A percentile compares a stretch with the other conserved stretches of the same genome.
These are phyloP conservation scores for Phialophora macrospora DNA, from an alignment of 2,329 filamentous ascomycete species.

Conservation along the genomic window DNA sequence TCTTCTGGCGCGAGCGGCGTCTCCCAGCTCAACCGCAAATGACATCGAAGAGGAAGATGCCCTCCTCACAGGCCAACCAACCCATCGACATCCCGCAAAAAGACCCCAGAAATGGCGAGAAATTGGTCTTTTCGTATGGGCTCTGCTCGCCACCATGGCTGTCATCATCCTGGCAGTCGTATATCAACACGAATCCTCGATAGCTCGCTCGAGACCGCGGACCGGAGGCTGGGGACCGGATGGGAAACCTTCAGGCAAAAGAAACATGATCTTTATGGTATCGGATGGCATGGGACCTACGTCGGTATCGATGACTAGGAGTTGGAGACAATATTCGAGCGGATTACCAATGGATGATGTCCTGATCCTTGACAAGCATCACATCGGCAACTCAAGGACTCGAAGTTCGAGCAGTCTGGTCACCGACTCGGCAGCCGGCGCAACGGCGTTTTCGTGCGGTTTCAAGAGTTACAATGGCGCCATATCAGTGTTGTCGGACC, in stretches of 20 bases:
- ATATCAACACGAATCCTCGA: slow-evolving; percentile 69
- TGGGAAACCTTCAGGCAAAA: slow-evolving; percentile 66
- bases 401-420: slow-evolving; percentile 82
- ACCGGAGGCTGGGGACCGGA: slow-evolving; percentile 46
- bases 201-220: slow-evolving; percentile 41
- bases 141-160: slow-evolving; percentile 75
- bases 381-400: slow-evolving; percentile 89
- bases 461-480: slow-evolving; percentile 96
- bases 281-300: slow-evolving; percentile 98
- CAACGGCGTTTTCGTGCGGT: slow-evolving; percentile 92
- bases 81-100: slow-evolving; percentile 43
- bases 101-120: slow-evolving; percentile 71
- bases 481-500: slow-evolving; percentile 85
- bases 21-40: slow-evolving; percentile 60
- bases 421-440: slow-evolving; percentile 95
- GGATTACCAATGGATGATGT: slow-evolving; percentile 75
- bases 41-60: slow-evolving; percentile 67
- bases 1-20: slow-evolving; percentile 62
- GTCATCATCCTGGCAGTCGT: slow-evolving; percentile 82
- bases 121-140: slow-evolving; percentile 78
- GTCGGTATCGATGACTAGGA: slow-evolving; percentile 82
- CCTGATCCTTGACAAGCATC: slow-evolving; percentile 80
- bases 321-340: slow-evolving; percentile 78
- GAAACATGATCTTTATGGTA: slow-evolving; percentile 98
- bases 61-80: slow-evolving; percentile 61